A percentile compares a stretch with the other conserved stretches of the same genome.
Conservation (phyloP, 768 basidiomycete species). For the Hemileccinum impolitum region DNA sequence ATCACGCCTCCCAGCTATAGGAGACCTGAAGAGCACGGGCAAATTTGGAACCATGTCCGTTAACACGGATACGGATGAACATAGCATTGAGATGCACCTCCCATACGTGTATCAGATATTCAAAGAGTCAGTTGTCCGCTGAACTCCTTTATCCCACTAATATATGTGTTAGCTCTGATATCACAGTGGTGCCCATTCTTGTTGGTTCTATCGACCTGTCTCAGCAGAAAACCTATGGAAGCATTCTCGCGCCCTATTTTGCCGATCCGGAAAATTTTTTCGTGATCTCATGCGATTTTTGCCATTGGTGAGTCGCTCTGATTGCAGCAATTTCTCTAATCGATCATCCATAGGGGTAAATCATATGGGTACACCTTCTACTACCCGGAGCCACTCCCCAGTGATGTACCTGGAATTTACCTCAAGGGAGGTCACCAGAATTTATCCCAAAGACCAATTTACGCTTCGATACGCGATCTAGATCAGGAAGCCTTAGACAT, state of each 20-base stretch:
- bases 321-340: background rate
- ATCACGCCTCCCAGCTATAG: conserved; percentile 16
- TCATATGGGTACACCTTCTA: conserved; percentile 89
- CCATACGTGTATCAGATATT: conserved; percentile 88
- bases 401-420: conserved; percentile 42
- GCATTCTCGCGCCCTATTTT: conserved; percentile 77
- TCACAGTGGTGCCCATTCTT: conserved; percentile 84
- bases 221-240: conserved; percentile 62
- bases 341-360: conserved; percentile 55
- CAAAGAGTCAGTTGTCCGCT: conserved; percentile 51
- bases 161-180: conserved; percentile 51
- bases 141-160: conserved; percentile 3
- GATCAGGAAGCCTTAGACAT: conserved; percentile 86
- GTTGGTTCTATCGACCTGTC: conserved; percentile 72
- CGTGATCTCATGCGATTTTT: conserved; percentile 94
- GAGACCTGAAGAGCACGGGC: conserved; percentile 10
- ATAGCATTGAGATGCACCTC: conserved; percentile 97
- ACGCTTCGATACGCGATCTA: conserved; percentile 76
- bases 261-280: conserved; percentile 76
- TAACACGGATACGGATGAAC: conserved; percentile 85
- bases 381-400: conserved; percentile 61
- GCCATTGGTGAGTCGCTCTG: conserved; percentile 74
- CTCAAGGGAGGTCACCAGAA: conserved; percentile 45
- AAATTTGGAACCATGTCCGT: conserved; percentile 67
- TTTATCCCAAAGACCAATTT: conserved; percentile 58